phyloP scores from a whole-genome alignment of 2,329 filamentous ascomycete species.

The Aspergillus brunneoviolaceus region DNA sequence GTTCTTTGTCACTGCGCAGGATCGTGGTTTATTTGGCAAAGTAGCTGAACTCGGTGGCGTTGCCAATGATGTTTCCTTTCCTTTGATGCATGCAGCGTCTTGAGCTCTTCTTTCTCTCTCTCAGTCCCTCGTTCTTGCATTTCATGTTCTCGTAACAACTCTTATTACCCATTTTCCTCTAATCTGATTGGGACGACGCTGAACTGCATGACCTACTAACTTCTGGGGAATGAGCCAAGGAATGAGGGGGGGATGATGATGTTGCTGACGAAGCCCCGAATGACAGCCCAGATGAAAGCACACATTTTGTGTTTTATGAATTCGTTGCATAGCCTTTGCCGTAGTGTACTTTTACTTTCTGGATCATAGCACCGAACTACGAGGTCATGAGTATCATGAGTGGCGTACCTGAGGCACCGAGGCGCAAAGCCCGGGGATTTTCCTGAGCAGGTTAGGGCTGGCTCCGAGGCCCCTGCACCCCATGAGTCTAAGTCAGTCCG shows the following conservation, averaged over 20 bases:
- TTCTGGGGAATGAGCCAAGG: background rate
- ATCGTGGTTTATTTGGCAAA: constrained; percentile 27
- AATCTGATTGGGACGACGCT: background rate
- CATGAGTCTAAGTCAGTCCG: no score
- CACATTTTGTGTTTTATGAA: no score
- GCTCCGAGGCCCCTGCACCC: background rate
- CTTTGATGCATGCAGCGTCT: constrained; percentile 8
- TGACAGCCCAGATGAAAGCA: no score
- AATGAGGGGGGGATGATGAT: background rate
- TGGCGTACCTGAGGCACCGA: background rate
- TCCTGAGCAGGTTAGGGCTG: background rate
- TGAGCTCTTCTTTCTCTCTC: background rate
- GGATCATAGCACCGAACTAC: no score
- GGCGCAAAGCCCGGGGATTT: background rate
- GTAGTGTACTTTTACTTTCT: no score
- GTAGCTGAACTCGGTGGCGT: constrained; percentile 17
- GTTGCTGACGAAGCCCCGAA: no score
- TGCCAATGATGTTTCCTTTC: constrained; percentile 11
- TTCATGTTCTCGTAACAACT: background rate
- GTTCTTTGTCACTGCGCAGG: constrained; percentile 20
- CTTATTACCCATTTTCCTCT: background rate
- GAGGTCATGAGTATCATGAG: no score
- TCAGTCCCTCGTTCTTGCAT: background rate
- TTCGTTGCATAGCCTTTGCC: no score
- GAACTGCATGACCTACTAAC: background rate